Conservation (phyloP, 371 early-diverging fungal genomes). For the Lichtheimia corymbifera region DNA sequence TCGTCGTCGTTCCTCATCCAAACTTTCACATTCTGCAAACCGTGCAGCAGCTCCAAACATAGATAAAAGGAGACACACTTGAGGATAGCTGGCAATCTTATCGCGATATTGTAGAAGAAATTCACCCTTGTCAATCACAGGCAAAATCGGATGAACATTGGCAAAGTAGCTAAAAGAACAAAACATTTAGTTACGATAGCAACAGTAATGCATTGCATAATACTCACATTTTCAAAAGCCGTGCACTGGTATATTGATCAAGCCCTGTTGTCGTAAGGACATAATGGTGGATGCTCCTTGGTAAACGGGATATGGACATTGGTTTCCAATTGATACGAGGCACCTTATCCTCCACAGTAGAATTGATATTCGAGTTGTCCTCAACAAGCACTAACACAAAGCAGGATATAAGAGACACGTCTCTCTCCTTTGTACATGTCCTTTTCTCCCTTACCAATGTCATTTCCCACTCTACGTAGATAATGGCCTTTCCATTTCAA, state of each 20-base stretch:
- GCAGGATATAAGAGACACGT: not conserved
- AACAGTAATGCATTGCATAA: not conserved
- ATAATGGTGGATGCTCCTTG: conserved; percentile 33
- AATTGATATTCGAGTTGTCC: conserved; percentile 14
- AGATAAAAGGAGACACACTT: conserved; percentile 41
- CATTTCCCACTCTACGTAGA: conserved; percentile 42
- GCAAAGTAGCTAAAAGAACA: conserved; percentile 37
- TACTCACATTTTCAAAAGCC: conserved; percentile 41
- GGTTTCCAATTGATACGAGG: conserved; percentile 7
- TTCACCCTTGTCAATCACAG: conserved; percentile 42
- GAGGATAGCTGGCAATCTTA: conserved; percentile 40
- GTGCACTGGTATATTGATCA: conserved; percentile 41
- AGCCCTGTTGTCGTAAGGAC: conserved; percentile 39
- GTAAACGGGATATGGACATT: conserved; percentile 1
- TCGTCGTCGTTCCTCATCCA: conserved; percentile 12
- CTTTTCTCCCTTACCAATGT: conserved; percentile 14
- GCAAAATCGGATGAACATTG: conserved; percentile 49
- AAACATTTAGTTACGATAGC: no score
- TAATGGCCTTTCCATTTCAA: conserved; percentile 34
- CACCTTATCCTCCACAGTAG: conserved; percentile 7
- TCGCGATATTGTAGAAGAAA: conserved; percentile 48
- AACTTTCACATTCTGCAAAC: conserved; percentile 40
- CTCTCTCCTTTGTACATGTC: no score
- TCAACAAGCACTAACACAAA: conserved; percentile 28
- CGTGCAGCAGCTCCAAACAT: conserved; percentile 55